Conservation (phyloP, 2,329 filamentous ascomycete genomes). For the Lasiodiplodia hormozganensis region DNA sequence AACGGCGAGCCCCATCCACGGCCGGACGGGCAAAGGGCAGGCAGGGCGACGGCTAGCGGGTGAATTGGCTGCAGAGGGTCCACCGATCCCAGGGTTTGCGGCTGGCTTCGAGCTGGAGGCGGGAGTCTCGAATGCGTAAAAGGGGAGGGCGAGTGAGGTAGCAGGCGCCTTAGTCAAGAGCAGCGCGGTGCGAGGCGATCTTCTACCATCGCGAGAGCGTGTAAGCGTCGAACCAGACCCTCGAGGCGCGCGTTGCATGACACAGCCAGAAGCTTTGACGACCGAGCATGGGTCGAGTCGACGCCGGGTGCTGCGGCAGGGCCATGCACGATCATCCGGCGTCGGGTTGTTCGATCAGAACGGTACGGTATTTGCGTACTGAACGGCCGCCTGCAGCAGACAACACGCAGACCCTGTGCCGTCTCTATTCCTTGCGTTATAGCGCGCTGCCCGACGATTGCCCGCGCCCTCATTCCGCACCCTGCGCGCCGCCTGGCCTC, state of each 20-base stretch:
- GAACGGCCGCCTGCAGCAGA: slow-evolving; percentile 24
- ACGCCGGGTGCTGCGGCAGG: slow-evolving; percentile 22
- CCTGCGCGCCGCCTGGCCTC: neutral
- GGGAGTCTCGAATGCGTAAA: slow-evolving; percentile 15
- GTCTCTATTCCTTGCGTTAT: slow-evolving; percentile 23
- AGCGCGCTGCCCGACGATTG: slow-evolving; percentile 20
- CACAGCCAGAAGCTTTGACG: slow-evolving; percentile 26
- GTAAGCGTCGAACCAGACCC: slow-evolving; percentile 25
- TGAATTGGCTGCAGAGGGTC: slow-evolving; percentile 26
- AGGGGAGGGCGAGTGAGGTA: slow-evolving; percentile 23
- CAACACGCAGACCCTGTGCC: slow-evolving; percentile 6
- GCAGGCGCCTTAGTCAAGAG: slow-evolving; percentile 25
- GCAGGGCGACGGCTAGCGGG: slow-evolving; percentile 4
- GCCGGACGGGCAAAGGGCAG: slow-evolving; percentile 1
- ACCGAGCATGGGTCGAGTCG: slow-evolving; percentile 22
- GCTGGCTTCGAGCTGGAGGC: slow-evolving; percentile 12
- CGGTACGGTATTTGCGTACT: slow-evolving; percentile 19
- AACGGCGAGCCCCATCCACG: slow-evolving; percentile 17
- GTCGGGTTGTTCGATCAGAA: slow-evolving; percentile 18
- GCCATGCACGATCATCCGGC: slow-evolving; percentile 23
- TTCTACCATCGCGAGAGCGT: slow-evolving; percentile 25
- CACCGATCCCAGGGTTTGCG: slow-evolving; percentile 24
- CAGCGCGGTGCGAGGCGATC: slow-evolving; percentile 24
- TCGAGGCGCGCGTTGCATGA: slow-evolving; percentile 25
- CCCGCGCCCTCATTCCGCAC: slow-evolving; percentile 5